These are phyloP conservation scores for Fraxinus xanthoxyloides DNA, from an alignment of 305 asterid genomes.

Conservation along the genomic window DNA sequence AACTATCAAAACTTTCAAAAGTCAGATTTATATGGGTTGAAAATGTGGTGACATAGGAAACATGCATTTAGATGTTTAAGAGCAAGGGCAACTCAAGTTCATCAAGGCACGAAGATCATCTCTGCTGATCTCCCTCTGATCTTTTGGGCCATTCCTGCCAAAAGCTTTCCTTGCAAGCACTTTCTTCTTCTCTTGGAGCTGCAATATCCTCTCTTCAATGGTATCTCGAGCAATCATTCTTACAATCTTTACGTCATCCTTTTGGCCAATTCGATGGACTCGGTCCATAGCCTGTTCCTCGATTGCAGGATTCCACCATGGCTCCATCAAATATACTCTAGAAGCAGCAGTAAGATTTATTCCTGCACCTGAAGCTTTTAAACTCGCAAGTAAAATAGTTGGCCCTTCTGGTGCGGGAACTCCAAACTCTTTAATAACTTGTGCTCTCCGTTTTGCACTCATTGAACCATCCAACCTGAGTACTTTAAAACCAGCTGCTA, in stretches of 20 bases:
- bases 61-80: neutral
- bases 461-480: slow-evolving; percentile 77
- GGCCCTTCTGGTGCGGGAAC: slow-evolving; percentile 61
- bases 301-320: slow-evolving; percentile 98
- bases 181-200: slow-evolving; percentile 72
- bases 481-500: slow-evolving; percentile 66
- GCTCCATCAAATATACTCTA: slow-evolving; percentile 75
- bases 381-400: slow-evolving; percentile 77
- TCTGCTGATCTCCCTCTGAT: slow-evolving; percentile 49
- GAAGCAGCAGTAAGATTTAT: slow-evolving; percentile 84
- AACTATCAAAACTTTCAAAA: neutral
- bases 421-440: slow-evolving; percentile 63
- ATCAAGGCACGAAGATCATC: slow-evolving; percentile 70
- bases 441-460: slow-evolving; percentile 61
- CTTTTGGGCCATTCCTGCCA: slow-evolving; percentile 45
- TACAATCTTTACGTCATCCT: slow-evolving; percentile 63
- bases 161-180: slow-evolving; percentile 69
- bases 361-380: slow-evolving; percentile 79
- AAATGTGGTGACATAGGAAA: neutral
- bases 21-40: neutral
- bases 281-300: slow-evolving; percentile 99
- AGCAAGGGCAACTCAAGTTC: slow-evolving; percentile 36
- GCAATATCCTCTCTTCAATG: slow-evolving; percentile 72
- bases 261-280: slow-evolving; percentile 91
- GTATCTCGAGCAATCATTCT: slow-evolving; percentile 75